These are phyloP conservation scores for Cichorium intybus DNA, from an alignment of 140 eudicot species.

Conservation along the genomic window DNA sequence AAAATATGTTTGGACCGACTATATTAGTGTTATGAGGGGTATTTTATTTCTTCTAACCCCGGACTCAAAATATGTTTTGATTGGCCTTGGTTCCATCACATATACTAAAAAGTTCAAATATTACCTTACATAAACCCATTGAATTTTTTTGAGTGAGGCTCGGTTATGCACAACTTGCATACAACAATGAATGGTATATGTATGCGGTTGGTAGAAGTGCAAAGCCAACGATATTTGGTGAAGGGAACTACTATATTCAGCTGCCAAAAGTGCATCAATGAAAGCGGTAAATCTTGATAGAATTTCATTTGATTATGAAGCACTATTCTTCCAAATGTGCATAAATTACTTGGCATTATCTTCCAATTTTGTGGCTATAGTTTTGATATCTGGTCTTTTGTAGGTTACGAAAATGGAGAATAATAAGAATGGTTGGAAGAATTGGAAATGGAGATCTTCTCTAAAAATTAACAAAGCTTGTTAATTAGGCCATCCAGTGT, in stretches of 20 bases:
- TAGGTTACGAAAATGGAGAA: constrained; percentile 69
- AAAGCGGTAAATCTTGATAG: constrained; percentile 39
- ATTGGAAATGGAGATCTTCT: constrained; percentile 76
- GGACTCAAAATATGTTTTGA: too few relatives aligned
- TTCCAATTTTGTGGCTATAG: neutral
- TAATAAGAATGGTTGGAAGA: constrained; percentile 47
- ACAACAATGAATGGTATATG: constrained; percentile 64
- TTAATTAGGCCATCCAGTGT: too few relatives aligned
- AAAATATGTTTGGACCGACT: too few relatives aligned
- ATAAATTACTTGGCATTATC: too few relatives aligned
- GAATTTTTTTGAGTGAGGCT: constrained; percentile 43
- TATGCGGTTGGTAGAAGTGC: constrained; percentile 76
- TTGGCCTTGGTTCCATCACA: neutral
- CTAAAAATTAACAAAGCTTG: too few relatives aligned
- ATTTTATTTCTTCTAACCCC: too few relatives aligned
- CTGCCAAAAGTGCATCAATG: constrained; percentile 31
- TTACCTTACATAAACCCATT: neutral
- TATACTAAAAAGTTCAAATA: neutral
- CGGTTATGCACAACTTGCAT: constrained; percentile 77
- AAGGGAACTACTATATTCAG: constrained; percentile 67
- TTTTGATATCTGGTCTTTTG: neutral
- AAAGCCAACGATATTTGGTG: constrained; percentile 60
- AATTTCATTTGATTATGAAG: neutral
- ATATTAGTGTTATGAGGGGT: too few relatives aligned
- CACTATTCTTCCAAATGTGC: too few relatives aligned